Evolutionary conservation across 2,329 filamentous ascomycete genomes (phyloP).

Genomic region (Paraphaeosphaeria minitans): DNA sequence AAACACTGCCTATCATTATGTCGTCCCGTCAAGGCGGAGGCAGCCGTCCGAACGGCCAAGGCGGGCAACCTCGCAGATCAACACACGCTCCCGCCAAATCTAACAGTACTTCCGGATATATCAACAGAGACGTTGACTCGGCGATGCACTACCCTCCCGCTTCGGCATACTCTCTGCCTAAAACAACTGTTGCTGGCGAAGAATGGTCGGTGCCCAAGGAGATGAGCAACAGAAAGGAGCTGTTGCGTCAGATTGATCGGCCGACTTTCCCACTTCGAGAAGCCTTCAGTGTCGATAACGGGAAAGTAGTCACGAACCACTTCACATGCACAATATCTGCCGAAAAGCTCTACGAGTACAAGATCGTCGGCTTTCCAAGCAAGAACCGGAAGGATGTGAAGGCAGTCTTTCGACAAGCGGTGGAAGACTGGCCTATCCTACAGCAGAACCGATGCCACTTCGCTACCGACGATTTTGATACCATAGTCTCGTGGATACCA

Average conservation of each 20-base stretch:
- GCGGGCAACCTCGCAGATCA: no score
- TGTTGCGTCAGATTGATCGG: background rate
- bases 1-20: background rate
- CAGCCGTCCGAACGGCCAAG: background rate
- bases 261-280: background rate
- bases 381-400: no score
- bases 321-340: background rate
- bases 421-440: no score
- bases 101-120: background rate
- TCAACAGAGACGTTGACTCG: background rate
- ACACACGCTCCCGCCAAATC: background rate
- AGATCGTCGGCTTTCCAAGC: background rate
- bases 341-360: background rate
- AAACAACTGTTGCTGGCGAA: background rate
- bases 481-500: no score
- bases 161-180: background rate
- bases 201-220: background rate
- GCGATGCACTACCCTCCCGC: constrained; percentile 2
- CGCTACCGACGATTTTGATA: no score
- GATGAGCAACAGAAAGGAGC: background rate
- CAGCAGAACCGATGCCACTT: no score
- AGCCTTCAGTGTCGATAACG: background rate
- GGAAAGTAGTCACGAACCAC: background rate
- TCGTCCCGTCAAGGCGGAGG: background rate
- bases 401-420: no score